Percentiles rank a stretch among this genome's conserved stretches.
phyloP scores from a whole-genome alignment of 2,329 filamentous ascomycete species.

The Talaromyces sp. region DNA sequence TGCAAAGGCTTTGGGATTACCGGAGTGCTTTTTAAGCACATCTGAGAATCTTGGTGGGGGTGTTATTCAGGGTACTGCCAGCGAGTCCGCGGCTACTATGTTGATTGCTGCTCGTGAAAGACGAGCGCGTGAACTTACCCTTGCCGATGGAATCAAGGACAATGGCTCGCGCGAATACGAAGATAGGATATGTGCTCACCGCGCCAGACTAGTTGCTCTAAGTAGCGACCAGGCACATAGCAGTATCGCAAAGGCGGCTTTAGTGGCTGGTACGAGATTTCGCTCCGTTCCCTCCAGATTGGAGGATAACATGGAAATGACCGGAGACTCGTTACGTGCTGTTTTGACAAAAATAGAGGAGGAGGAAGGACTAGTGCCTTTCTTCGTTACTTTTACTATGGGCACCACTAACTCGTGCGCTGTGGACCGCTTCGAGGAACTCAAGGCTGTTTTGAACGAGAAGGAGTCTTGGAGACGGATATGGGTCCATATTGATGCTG shows the following conservation, averaged over 20 bases:
- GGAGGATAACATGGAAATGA: constrained; percentile 67
- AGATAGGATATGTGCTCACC: constrained; percentile 64
- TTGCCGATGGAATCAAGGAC: constrained; percentile 46
- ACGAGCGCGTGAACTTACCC: constrained; percentile 62
- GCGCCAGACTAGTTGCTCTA: constrained; percentile 73
- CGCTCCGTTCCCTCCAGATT: constrained; percentile 63
- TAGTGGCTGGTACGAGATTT: constrained; percentile 81
- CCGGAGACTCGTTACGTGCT: constrained; percentile 57
- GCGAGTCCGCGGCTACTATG: constrained; percentile 79
- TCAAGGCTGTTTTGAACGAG: constrained; percentile 54
- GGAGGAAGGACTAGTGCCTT: constrained; percentile 71
- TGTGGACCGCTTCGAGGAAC: constrained; percentile 73
- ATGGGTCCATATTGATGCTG: constrained; percentile 93
- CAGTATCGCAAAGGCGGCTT: constrained; percentile 80
- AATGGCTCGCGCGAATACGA: constrained; percentile 57
- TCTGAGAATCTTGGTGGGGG: constrained; percentile 68
- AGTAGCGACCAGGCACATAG: constrained; percentile 78
- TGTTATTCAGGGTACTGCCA: constrained; percentile 90
- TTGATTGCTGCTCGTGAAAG: constrained; percentile 85
- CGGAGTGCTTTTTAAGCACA: constrained; percentile 68
- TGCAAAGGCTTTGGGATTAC: constrained; percentile 69
- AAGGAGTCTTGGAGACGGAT: constrained; percentile 54
- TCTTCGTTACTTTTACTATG: constrained; percentile 78
- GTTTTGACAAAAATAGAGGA: constrained; percentile 65
- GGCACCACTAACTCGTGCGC: constrained; percentile 88